Evolutionary conservation across 768 basidiomycete genomes (phyloP), one percentile per base, ranked within the genome.

Genomic region (Boletus bicolor): DNA sequence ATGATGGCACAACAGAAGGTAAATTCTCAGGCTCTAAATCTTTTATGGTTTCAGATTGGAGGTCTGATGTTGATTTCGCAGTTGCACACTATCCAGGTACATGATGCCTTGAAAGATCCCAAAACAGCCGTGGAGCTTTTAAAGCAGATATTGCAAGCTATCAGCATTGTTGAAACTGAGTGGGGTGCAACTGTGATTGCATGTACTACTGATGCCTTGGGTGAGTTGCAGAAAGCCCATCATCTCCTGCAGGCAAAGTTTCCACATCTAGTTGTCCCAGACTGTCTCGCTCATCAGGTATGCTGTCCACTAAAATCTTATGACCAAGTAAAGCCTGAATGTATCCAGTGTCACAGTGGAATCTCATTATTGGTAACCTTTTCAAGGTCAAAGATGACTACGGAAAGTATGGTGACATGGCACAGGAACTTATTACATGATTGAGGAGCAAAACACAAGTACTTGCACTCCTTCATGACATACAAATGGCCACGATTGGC

Each of bases 311-410:
- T 30, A 1, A 30, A 30, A 30, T 30, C 28, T 30, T 30, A 30
- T 30, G 28, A 30, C 28, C 28, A 30, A 30, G 6, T 30, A 30
- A 30, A 5, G 28, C 28, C 4, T 30, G 28, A 30, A 30, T 30
- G 28, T 30, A 30, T 30, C 5, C 7, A 30, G 5, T 1, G 28
- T 26, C 19, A 19, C 19, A 76, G 73, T 63, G 73, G 17, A 76
- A 77, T 56, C 71, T 78, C 4, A 62, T 78, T 35, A 69, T 77
- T 34, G 69, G 72, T 1, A 65, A 78, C 46, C 75, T 71, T 49
- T 74, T 77, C 57, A 69, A 70, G 44, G 54, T 47, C 0, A 66
- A 60, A 15, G 39, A 64, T n/a, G 38, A 53, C 14, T 52, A 73
- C 15, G 48, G 66, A n/a, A 19, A 48, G 0, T 65, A 60, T 55